Percentiles rank a stretch among this genome's conserved stretches.
Evolutionary conservation across 169 alveolate species (phyloP).

Genomic region (Plasmodium reichenowi): DNA sequence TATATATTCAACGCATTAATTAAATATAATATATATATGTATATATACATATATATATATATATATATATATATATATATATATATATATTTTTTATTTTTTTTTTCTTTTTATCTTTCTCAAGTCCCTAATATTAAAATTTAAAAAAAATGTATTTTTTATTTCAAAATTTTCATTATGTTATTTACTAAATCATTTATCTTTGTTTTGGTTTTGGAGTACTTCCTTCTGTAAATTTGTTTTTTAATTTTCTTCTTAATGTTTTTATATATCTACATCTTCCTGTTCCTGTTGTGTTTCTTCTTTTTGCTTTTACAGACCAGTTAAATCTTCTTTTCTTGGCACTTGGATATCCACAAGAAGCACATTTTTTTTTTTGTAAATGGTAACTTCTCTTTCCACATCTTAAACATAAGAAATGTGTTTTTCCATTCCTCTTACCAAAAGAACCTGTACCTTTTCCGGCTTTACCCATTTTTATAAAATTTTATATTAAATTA

Average conservation of each 20-base stretch:
- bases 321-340: conserved; percentile 96
- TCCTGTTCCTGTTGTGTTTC: conserved; percentile 98
- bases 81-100: neutral
- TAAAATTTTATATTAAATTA: conserved; percentile 2
- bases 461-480: conserved; percentile 93
- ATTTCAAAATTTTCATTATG: too few species aligned
- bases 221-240: conserved; percentile 97
- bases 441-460: conserved; percentile 99
- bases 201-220: conserved; percentile 87
- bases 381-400: conserved; percentile 95
- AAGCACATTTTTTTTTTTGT: conserved; percentile 96
- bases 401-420: conserved; percentile 96
- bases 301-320: conserved; percentile 96
- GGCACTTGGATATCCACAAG: conserved; percentile 97
- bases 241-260: conserved; percentile 95
- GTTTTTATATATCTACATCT: conserved; percentile 95
- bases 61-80: too few species aligned
- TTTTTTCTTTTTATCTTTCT: neutral
- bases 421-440: conserved; percentile 96
- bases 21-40: too few species aligned
- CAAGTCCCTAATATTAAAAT: too few species aligned
- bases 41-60: neutral
- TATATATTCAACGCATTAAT: too few species aligned
- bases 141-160: too few species aligned
- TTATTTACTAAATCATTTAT: conserved; percentile 3